A percentile compares a stretch with the other conserved stretches of the same genome.
Conservation (phyloP, 2,329 filamentous ascomycete species). For the Fusarium newnesense region DNA sequence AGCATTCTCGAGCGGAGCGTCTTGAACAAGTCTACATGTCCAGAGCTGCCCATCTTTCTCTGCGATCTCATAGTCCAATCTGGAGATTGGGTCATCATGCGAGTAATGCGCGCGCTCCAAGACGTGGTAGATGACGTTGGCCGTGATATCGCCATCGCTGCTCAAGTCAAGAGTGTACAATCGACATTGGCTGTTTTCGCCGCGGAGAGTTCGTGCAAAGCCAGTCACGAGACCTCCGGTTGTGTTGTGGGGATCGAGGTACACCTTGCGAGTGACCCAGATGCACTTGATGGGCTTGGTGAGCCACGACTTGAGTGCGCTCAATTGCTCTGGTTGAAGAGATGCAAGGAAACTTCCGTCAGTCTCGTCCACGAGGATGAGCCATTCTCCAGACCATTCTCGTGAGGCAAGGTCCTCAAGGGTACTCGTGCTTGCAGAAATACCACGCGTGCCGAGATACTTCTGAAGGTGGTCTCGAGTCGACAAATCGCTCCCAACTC, state of each 20-base stretch:
- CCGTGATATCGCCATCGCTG: conserved; percentile 19
- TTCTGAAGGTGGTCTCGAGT: conserved; percentile 4
- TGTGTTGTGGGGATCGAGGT: conserved; percentile 34
- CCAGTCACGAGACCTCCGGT: conserved; percentile 38
- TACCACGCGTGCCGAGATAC: conserved; percentile 12
- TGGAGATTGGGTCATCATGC: conserved; percentile 36
- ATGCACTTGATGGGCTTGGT: conserved; percentile 35
- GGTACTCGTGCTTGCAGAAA: conserved; percentile 16
- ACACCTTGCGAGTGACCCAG: conserved; percentile 38
- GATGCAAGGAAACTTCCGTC: conserved; percentile 37
- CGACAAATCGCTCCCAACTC: not conserved
- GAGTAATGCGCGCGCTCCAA: conserved; percentile 36
- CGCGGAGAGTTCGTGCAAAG: conserved; percentile 35
- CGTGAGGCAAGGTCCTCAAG: conserved; percentile 25
- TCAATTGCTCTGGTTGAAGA: conserved; percentile 20
- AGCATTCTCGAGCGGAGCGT: conserved; percentile 26
- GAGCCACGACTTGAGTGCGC: conserved; percentile 31
- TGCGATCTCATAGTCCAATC: conserved; percentile 37
- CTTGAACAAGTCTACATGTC: conserved; percentile 38
- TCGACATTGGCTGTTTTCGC: conserved; percentile 36
- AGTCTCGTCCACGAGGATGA: conserved; percentile 30
- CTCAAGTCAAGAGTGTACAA: conserved; percentile 37
- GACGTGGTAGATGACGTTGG: conserved; percentile 28
- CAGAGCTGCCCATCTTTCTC: conserved; percentile 40
- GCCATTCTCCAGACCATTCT: conserved; percentile 35